Evolutionary conservation across 306 rosid species (phyloP), one percentile per base, ranked within the genome.

Genomic region (Sindora glabra): DNA sequence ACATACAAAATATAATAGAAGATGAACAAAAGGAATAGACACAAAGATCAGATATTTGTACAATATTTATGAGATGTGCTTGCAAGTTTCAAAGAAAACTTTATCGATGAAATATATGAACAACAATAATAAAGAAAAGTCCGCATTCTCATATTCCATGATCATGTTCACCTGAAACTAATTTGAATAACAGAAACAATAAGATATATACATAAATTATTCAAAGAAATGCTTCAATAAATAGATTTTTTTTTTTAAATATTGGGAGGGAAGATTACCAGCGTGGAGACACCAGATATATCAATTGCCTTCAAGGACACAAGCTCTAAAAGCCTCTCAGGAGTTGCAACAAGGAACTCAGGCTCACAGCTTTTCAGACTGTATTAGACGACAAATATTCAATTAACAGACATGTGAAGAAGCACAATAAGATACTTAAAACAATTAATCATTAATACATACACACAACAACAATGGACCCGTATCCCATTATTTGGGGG

Each of bases 301-400:
- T 92, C 95, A 62, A 92, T 58, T 15, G 96, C 96, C 76, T 89
- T 74, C 79, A 58, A 44, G n/a, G 87, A 71, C 63, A 89, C 80
- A 67, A 92, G 95, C 77, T 89, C 89, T 81, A 89, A 54, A 52
- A 92, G 95, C 74, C 99, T 92, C 84, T 80, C 99, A 33, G 99
- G 94, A 54, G 99, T 89, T 65, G 96, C 57, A 65, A 92, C 85
- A 56, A 92, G 87, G 65, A 92, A 79, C 80, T 92, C 98, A 52
- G 98, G 98, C 71, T 92, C 98, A 27, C 96, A 88, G 77, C 79
- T 81, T 74, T 71, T 81, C 65, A 88, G 70, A 48, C 99, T 92
- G 79, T 72, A 58, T 27, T 50, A 67, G 53, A 65, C 27, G 59
- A 44, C 25, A 72, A 45, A 56, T n/a, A 47, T 56, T 30, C 44